These are phyloP conservation scores for Nymphaea colorata DNA, from an alignment of 164 flowering plant genomes.

Conservation along the genomic window DNA sequence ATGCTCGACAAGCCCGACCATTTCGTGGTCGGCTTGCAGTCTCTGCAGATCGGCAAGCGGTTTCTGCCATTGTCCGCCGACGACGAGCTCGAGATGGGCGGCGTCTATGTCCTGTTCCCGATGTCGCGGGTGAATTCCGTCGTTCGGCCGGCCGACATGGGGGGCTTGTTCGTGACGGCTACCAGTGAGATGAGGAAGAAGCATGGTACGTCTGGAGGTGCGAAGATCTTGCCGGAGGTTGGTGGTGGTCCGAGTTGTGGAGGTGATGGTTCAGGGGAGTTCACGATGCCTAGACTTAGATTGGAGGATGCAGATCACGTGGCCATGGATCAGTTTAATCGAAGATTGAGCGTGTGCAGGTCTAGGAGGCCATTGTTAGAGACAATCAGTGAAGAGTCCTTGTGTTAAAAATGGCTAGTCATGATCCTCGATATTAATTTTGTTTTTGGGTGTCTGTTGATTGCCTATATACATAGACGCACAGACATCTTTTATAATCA, in stretches of 20 bases:
- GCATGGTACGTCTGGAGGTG: constrained; percentile 5
- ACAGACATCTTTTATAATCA: not conserved
- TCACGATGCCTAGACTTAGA: not conserved
- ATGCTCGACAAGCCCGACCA: constrained; percentile 62
- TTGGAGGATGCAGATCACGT: not conserved
- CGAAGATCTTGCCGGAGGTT: constrained; percentile 23
- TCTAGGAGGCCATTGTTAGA: constrained; percentile 68
- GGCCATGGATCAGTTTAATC: not conserved
- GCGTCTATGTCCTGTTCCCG: constrained; percentile 53
- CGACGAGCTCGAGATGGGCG: constrained; percentile 53
- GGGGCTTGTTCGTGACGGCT: constrained; percentile 24
- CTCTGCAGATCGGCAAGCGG: constrained; percentile 43
- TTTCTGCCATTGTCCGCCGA: constrained; percentile 67
- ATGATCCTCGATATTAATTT: too few relatives aligned
- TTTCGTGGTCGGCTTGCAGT: constrained; percentile 44
- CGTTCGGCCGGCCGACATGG: constrained; percentile 49
- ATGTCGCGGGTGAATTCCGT: constrained; percentile 55
- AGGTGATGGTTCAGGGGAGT: not conserved
- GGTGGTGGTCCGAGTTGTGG: not conserved
- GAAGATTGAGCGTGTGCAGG: constrained; percentile 32
- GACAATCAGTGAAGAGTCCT: constrained; percentile 63
- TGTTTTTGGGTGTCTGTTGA: too few relatives aligned
- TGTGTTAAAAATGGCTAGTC: too few relatives aligned
- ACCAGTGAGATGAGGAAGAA: constrained; percentile 19
- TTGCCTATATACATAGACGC: not conserved